Percentiles rank a stretch among this genome's conserved stretches.
Conservation (phyloP, 306 rosid species). For the Citrullus amarus region DNA sequence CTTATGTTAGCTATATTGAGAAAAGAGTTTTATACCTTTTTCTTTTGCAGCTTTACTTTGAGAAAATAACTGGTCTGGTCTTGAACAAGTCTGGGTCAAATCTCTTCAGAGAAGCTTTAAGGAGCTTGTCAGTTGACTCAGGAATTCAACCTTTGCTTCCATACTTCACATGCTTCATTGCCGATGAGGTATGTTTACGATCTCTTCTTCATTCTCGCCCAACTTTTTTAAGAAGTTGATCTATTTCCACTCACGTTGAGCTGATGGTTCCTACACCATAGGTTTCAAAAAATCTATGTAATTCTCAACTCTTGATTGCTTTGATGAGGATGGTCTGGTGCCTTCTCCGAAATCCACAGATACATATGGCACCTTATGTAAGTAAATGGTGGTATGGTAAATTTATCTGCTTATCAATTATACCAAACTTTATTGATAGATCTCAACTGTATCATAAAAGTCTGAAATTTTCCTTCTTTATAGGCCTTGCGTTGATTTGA, state of each 20-base stretch:
- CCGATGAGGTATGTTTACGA: constrained; percentile 57
- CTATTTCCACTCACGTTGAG: constrained; percentile 14
- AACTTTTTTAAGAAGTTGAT: background rate
- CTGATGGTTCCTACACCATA: constrained; percentile 22
- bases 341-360: constrained; percentile 68
- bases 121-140: constrained; percentile 69
- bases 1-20: background rate
- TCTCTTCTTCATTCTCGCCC: background rate
- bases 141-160: constrained; percentile 92
- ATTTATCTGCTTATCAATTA: constrained; percentile 9
- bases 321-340: constrained; percentile 70
- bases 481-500: background rate
- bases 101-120: constrained; percentile 51
- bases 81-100: constrained; percentile 45
- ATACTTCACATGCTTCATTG: constrained; percentile 56
- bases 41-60: constrained; percentile 64
- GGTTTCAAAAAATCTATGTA: constrained; percentile 52
- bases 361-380: constrained; percentile 85
- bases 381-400: constrained; percentile 20
- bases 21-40: background rate
- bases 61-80: constrained; percentile 51
- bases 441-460: background rate
- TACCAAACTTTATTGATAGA: background rate
- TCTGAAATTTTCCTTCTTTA: background rate
- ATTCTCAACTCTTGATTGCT: constrained; percentile 42